Evolutionary conservation across 139 green algal genomes (phyloP).

Genomic region (Yamagishiella unicocca): DNA sequence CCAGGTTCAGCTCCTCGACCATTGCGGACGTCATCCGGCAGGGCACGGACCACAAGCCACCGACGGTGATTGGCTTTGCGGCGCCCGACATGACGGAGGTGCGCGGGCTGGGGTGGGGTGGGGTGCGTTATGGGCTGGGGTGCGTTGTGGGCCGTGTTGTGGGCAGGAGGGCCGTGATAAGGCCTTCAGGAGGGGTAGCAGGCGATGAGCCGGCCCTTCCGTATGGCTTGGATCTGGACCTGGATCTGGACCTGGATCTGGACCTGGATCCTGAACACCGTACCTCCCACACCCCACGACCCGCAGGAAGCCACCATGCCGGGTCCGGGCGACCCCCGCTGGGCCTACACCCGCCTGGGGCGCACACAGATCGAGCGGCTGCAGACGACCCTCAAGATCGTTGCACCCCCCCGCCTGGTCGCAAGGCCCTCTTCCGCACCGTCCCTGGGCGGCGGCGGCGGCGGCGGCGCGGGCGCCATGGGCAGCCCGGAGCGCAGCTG

Average conservation of each 20-base stretch:
- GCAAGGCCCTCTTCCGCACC: not conserved
- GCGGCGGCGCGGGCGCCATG: not conserved
- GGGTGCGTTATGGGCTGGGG: not conserved
- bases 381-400: constrained; percentile 27
- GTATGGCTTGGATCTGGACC: too few relatives aligned
- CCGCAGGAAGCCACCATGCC: not conserved
- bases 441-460: not conserved
- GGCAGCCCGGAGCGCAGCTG: not conserved
- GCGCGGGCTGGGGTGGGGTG: too few relatives aligned
- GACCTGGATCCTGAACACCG: not conserved
- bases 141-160: too few relatives aligned
- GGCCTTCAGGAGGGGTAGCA: too few relatives aligned
- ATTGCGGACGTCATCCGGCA: not conserved
- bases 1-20: not conserved
- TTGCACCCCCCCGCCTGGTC: not conserved
- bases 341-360: constrained; percentile 41
- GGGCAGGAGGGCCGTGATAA: too few relatives aligned
- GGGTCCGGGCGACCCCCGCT: constrained; percentile 18
- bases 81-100: constrained; percentile 30
- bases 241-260: too few relatives aligned
- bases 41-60: constrained; percentile 15
- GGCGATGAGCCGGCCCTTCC: too few relatives aligned
- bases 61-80: constrained; percentile 16
- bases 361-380: constrained; percentile 32
- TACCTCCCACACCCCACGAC: not conserved